Conservation (phyloP, 2,329 filamentous ascomycete species). For the Stagonosporopsis cucurbitacearum region DNA sequence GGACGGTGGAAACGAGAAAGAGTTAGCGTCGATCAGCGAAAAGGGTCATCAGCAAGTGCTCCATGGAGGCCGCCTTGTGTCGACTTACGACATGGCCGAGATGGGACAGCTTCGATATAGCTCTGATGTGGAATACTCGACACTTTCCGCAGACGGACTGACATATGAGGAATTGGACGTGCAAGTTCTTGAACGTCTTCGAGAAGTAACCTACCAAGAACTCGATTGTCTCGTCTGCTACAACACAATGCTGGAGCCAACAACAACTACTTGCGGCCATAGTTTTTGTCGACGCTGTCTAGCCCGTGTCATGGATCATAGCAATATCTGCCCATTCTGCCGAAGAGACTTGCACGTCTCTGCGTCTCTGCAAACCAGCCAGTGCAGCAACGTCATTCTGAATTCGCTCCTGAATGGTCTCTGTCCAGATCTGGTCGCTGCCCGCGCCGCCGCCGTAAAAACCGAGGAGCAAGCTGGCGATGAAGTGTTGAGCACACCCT, state of each 20-base stretch:
- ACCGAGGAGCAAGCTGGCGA: conserved; percentile 63
- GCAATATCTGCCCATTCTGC: conserved; percentile 80
- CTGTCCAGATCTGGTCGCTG: conserved; percentile 68
- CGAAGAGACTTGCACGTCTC: conserved; percentile 67
- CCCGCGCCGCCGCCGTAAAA: conserved; percentile 62
- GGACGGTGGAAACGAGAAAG: conserved; percentile 46
- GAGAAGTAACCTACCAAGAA: conserved; percentile 69
- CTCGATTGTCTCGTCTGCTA: conserved; percentile 92
- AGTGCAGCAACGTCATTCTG: conserved; percentile 68
- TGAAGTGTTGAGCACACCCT: conserved; percentile 63
- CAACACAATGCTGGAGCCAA: conserved; percentile 77
- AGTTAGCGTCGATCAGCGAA: conserved; percentile 36
- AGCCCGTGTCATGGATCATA: conserved; percentile 76
- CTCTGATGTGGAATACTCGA: conserved; percentile 61
- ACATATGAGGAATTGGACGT: conserved; percentile 54
- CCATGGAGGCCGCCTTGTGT: conserved; percentile 66
- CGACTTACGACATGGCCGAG: conserved; percentile 71
- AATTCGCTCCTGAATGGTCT: conserved; percentile 68
- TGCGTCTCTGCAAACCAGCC: conserved; percentile 53
- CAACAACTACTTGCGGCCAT: conserved; percentile 86
- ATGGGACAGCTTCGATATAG: conserved; percentile 65
- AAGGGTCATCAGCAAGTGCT: conserved; percentile 52
- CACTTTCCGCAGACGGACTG: conserved; percentile 47
- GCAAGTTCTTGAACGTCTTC: conserved; percentile 63
- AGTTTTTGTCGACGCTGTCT: conserved; percentile 87